Evolutionary conservation across 495 filamentous ascomycete species (phyloP).

Genomic region (Amorphotheca resinae): DNA sequence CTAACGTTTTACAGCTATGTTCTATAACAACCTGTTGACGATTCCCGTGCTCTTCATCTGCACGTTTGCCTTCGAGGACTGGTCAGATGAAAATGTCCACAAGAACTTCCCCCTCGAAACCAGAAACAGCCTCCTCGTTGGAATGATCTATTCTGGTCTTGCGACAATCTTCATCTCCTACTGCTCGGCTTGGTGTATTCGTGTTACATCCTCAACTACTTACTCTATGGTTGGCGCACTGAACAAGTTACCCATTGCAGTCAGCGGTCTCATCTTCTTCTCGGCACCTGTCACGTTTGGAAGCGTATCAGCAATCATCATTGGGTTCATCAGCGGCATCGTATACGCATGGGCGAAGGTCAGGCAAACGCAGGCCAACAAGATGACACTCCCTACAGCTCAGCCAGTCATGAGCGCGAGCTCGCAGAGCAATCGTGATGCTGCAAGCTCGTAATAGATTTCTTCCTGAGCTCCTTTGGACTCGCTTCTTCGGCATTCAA

Average conservation of each 20-base stretch:
- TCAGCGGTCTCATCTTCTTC: constrained; percentile 90
- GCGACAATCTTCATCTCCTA: constrained; percentile 97
- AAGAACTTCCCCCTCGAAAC: constrained; percentile 75
- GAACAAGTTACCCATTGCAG: constrained; percentile 92
- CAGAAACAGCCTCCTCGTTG: constrained; percentile 62
- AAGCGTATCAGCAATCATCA: constrained; percentile 73
- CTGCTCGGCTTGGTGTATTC: constrained; percentile 96
- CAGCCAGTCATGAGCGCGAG: constrained; percentile 74
- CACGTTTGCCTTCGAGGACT: constrained; percentile 81
- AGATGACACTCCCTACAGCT: constrained; percentile 53
- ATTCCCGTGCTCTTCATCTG: constrained; percentile 81
- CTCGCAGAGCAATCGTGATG: constrained; percentile 83
- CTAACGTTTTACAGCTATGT: constrained; percentile 68
- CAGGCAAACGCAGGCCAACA: constrained; percentile 54
- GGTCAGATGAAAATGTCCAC: constrained; percentile 71
- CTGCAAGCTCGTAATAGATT: constrained; percentile 15
- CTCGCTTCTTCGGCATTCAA: neutral
- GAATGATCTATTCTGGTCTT: constrained; percentile 90
- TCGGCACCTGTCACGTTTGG: constrained; percentile 87
- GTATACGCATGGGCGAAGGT: constrained; percentile 90
- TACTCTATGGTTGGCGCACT: constrained; percentile 97
- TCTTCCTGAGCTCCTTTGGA: neutral
- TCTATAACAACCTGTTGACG: constrained; percentile 98
- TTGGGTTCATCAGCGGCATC: constrained; percentile 85
- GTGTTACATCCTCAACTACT: constrained; percentile 88